phyloP scores from a whole-genome alignment of 106 monocot genomes.

The Vanilla planifolia region DNA sequence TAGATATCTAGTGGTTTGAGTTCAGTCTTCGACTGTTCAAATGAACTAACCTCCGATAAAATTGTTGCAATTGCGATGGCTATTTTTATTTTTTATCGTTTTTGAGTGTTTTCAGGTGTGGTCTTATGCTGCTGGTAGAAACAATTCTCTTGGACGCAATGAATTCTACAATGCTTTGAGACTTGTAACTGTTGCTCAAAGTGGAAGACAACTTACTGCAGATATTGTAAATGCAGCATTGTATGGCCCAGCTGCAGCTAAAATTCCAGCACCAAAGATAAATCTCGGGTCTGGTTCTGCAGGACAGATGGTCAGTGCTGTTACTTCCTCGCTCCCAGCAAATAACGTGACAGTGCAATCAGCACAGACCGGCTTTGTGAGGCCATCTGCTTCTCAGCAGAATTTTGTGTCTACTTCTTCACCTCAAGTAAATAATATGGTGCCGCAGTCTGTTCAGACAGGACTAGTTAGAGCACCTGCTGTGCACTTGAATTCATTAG shows the following conservation, averaged over 20 bases:
- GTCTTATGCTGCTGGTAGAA: constrained; percentile 48
- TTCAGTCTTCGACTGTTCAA: too few relatives aligned
- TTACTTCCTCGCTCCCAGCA: background rate
- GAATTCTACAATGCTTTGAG: constrained; percentile 84
- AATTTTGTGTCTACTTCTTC: constrained; percentile 9
- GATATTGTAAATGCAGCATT: constrained; percentile 86
- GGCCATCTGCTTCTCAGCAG: constrained; percentile 5
- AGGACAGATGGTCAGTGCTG: background rate
- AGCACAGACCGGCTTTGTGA: background rate
- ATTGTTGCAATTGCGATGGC: too few relatives aligned
- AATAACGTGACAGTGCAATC: background rate
- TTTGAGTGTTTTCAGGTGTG: constrained; percentile 1
- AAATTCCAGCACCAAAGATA: constrained; percentile 85
- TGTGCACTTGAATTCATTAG: constrained; percentile 17
- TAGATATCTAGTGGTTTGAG: constrained; percentile 1
- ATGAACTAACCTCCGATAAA: too few relatives aligned
- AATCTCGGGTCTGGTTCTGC: constrained; percentile 26
- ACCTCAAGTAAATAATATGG: constrained; percentile 8
- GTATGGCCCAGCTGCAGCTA: constrained; percentile 82
- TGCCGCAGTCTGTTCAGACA: constrained; percentile 3
- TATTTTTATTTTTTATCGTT: too few relatives aligned
- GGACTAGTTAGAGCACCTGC: background rate
- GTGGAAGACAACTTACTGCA: constrained; percentile 61
- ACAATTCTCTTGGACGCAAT: constrained; percentile 69
- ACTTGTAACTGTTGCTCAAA: constrained; percentile 91